phyloP scores from a whole-genome alignment of 331 rosid genomes.

The Pyrus hybrid region DNA sequence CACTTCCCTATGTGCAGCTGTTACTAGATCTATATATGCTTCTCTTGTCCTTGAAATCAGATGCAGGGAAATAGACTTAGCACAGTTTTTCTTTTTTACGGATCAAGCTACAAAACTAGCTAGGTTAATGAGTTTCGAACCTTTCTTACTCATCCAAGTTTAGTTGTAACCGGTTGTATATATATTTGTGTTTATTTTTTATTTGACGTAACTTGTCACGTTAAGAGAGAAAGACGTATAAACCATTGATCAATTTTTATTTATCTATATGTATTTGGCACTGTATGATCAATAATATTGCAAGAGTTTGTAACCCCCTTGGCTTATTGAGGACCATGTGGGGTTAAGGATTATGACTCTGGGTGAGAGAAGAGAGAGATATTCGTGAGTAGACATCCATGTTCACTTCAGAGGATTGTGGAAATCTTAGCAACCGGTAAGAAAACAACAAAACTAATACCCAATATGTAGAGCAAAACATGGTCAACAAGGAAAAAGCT shows the following conservation, averaged over 20 bases:
- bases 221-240: not conserved
- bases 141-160: not conserved
- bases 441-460: slow-evolving; percentile 17
- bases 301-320: not conserved
- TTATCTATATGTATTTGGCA: not conserved
- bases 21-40: not conserved
- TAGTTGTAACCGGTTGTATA: too few species aligned
- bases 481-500: slow-evolving; percentile 18
- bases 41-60: slow-evolving; percentile 2
- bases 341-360: not conserved
- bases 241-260: not conserved
- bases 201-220: not conserved
- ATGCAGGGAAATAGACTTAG: not conserved
- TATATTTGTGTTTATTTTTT: too few species aligned
- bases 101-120: not conserved
- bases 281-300: not conserved
- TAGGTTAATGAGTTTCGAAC: not conserved
- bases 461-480: slow-evolving; percentile 19
- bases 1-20: slow-evolving; percentile 8
- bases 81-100: not conserved
- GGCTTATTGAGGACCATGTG: slow-evolving; percentile 6
- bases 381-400: slow-evolving; percentile 14
- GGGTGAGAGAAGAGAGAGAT: not conserved
- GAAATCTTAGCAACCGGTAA: slow-evolving; percentile 22
- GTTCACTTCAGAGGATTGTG: slow-evolving; percentile 20